Evolutionary conservation across 768 basidiomycete genomes (phyloP).

Genomic region (Punctularia strigosozonata): DNA sequence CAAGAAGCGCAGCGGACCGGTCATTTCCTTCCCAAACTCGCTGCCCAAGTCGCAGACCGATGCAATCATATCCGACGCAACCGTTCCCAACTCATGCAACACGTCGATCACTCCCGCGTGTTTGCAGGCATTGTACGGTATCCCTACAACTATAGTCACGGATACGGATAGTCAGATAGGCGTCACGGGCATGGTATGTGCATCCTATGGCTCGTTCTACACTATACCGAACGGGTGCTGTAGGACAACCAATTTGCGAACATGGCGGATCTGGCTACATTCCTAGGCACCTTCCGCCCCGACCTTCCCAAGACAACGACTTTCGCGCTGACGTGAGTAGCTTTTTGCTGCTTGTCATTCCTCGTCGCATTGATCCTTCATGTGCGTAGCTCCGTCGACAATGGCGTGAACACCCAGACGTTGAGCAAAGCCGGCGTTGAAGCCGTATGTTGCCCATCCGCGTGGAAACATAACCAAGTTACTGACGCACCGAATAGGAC

Average conservation of each 20-base stretch:
- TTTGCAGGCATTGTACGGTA: constrained; percentile 25
- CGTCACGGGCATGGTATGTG: not conserved
- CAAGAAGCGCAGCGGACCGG: not conserved
- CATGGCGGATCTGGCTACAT: constrained; percentile 31
- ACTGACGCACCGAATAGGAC: no score
- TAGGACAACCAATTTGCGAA: constrained; percentile 42
- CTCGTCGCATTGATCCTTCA: no score
- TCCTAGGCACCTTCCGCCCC: constrained; percentile 23
- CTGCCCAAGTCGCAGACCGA: not conserved
- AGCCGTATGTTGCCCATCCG: constrained; percentile 21
- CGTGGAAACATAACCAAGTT: no score
- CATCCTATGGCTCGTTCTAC: not conserved
- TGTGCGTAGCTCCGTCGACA: constrained; percentile 26
- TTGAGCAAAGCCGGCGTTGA: constrained; percentile 20
- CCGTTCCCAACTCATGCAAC: no score
- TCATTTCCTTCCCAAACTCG: not conserved
- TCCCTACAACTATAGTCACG: constrained; percentile 22
- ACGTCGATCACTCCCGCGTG: constrained; percentile 24
- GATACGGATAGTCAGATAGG: constrained; percentile 20
- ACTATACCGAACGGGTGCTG: constrained; percentile 22
- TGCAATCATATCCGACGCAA: no score
- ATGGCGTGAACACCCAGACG: constrained; percentile 21
- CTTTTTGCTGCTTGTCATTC: no score
- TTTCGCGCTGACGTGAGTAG: not conserved
- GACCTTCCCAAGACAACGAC: constrained; percentile 16